Evolutionary conservation across 108 stramenopile genomes (phyloP).

Genomic region (Cyclostephanos invisitatus): DNA sequence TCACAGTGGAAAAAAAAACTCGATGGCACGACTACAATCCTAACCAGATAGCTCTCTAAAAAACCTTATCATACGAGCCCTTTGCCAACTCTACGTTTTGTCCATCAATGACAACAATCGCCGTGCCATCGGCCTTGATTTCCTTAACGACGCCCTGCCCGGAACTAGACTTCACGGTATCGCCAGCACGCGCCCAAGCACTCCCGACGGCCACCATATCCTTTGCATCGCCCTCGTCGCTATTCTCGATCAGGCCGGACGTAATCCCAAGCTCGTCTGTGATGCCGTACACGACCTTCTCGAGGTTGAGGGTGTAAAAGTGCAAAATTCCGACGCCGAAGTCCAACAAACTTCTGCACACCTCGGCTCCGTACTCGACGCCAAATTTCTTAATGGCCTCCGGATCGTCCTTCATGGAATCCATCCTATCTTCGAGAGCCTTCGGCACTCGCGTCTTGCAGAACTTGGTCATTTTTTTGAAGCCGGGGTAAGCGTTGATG

Average conservation of each 20-base stretch:
- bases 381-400: slow-evolving; percentile 89
- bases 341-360: slow-evolving; percentile 81
- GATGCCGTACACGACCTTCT: slow-evolving; percentile 94
- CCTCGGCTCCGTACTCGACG: slow-evolving; percentile 90
- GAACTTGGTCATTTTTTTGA: slow-evolving; percentile 97
- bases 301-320: slow-evolving; percentile 97
- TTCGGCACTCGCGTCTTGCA: slow-evolving; percentile 98
- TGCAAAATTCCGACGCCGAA: slow-evolving; percentile 88
- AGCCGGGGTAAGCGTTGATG: slow-evolving; percentile 96
- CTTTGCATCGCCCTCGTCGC: slow-evolving; percentile 76
- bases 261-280: slow-evolving; percentile 71
- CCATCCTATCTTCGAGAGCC: slow-evolving; percentile 78
- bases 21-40: background rate
- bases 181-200: slow-evolving; percentile 92
- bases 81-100: slow-evolving; percentile 55
- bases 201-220: slow-evolving; percentile 86
- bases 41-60: slow-evolving; percentile 29
- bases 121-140: slow-evolving; percentile 64
- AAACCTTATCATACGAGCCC: slow-evolving; percentile 66
- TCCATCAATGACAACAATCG: slow-evolving; percentile 65
- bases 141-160: slow-evolving; percentile 81
- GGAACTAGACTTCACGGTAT: slow-evolving; percentile 71
- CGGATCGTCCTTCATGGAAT: slow-evolving; percentile 88
- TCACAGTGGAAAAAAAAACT: background rate
- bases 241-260: slow-evolving; percentile 52